Conservation (phyloP, 805 yeast genomes). For the Pichia manshurica region DNA sequence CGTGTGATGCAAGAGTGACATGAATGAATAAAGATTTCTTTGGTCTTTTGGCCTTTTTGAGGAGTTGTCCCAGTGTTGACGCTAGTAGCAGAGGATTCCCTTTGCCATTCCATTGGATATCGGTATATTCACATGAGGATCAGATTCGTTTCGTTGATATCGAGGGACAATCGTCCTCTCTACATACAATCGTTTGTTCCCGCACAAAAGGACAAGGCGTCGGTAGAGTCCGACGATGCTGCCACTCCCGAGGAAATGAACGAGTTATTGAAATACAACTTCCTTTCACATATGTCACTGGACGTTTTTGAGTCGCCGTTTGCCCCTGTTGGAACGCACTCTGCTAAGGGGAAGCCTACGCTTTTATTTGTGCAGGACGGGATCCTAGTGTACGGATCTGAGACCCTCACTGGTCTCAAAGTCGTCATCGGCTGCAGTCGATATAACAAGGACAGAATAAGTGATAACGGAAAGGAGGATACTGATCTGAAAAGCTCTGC, state of each 20-base stretch:
- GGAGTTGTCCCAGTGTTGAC: no score
- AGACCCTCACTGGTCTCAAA: conserved; percentile 62
- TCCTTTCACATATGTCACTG: conserved; percentile 69
- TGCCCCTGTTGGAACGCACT: conserved; percentile 33
- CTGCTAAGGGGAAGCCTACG: conserved; percentile 17
- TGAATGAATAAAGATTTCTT: no score
- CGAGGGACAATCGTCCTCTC: conserved; percentile 52
- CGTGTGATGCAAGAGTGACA: no score
- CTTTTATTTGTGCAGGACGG: conserved; percentile 64
- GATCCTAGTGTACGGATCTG: conserved; percentile 60
- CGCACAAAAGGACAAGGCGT: background rate
- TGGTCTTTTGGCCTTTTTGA: no score
- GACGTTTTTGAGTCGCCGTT: conserved; percentile 57
- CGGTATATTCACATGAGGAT: no score
- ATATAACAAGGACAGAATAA: background rate
- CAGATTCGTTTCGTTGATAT: conserved; percentile 53
- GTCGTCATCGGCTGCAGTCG: conserved; percentile 50
- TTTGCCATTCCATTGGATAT: no score
- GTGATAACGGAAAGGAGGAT: conserved; percentile 12
- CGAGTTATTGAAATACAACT: conserved; percentile 54
- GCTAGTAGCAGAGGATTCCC: no score
- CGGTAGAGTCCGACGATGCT: background rate
- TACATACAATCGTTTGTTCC: conserved; percentile 51
- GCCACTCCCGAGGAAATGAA: conserved; percentile 22
- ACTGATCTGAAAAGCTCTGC: no score